Base-by-base conservation (phyloP, 345 rosid species). In the Eucalyptus tenuipes region DNA sequence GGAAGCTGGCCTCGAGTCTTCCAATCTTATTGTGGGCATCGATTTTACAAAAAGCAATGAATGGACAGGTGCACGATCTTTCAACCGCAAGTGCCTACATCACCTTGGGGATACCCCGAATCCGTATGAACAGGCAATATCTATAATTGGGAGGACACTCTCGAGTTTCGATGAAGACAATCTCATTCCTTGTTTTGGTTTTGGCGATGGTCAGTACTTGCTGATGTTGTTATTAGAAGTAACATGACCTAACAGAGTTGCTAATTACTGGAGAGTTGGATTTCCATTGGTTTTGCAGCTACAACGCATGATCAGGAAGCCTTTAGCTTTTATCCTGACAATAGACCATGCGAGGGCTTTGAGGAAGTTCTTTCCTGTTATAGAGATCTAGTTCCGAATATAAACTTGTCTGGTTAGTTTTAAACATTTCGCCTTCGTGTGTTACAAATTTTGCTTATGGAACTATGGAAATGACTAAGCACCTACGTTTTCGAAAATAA, bases 1-100 rank as follows among this genome's bases (percentile, higher is more conserved):
- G 42, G 93, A 94, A 88, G 93, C 97, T 87, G 97, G 97, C 57
- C 93, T 95, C 89, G 97, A 96, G 91, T 96, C 98, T 84, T 96
- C 98, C 45, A 96, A 96, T 90, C 93, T 96, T 89, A 94, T 96
- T 24, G 90, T 95, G 20, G 97, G 97, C 13, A 93, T 95, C 88
- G 97, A 95, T 90, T 94, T 96, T 88, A 95, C 97, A 45, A 95
- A 94, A 89, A 95, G 97, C 93, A 96, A 94, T 68, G 97, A 95
- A 89, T 96, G 97, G 97, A 93, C 96, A 59, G 97, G 96, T 90
- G 87, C 91, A 50, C 86, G 92, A 86, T 94, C 94, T 45, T 94
- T 93, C 90, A 80, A 91, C 31, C 89, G 89, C 20, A 80, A 48
- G 53, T 91, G 93, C 92, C 89, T 93, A 90, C 92, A 94, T 89